Evolutionary conservation across 2,329 filamentous ascomycete species (phyloP), one percentile per base, ranked within the genome.

Genomic region (Talaromyces pinophilus): DNA sequence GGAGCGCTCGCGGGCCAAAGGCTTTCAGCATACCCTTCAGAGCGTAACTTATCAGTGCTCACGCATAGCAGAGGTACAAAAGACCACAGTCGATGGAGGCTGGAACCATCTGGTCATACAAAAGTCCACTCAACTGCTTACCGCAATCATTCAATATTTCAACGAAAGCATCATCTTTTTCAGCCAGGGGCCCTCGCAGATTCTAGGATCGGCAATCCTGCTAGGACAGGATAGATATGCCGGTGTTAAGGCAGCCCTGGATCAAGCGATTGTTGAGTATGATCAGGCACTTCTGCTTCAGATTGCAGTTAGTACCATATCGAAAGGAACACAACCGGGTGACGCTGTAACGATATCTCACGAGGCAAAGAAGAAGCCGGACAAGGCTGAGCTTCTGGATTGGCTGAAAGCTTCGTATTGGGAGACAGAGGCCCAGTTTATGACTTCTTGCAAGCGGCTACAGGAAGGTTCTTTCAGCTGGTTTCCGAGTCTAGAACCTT

Each of bases 261-360:
- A 61, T n/a, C 35, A 44, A 28, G 59, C 59, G 3, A 61, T 61
- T 61, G n/a, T 28, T 19, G 59, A 61, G 17, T 61, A 61, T 13
- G 38, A 46, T 22, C 59, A 46, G 25, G 59, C 59, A 13, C 59
- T 61, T n/a, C 22, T 61, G 40, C 59, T 61, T 61, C 59, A 61
- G 42, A 33, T 61, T 48, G 59, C 59, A 48, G 33, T 59, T 38
- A 28, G 7, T 40, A 28, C 55, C 15, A 8, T 42, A 8, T 42
- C 35, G 6, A 59, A 8, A 44, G 22, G 40, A n/a, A 22, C 19
- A 38, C 54, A 15, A 57, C 52, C 22, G 25, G 30, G 11, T 50
- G 19, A 28, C 11, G 5, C 46, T 28, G 11, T 25, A 25, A 13
- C 11, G 3, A 50, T 25, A 28, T 15, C 10, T 59, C 30, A 59